These are phyloP conservation scores for Phellopilus nigrolimitatus DNA, from an alignment of 1,284 basidiomycete species.

Conservation along the genomic window DNA sequence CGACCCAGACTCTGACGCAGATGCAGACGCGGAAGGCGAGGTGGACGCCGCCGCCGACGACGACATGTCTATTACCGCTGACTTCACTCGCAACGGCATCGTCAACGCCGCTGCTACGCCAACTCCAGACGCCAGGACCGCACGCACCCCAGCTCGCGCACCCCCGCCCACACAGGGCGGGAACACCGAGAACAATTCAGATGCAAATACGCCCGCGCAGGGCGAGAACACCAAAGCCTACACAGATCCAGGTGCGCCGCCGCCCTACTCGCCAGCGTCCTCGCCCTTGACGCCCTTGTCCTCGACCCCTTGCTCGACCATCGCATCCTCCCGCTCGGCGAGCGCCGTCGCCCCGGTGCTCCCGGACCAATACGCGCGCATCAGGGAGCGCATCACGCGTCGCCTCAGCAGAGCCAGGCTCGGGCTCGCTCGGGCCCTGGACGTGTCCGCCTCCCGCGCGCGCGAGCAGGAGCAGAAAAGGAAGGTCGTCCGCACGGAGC, in stretches of 20 bases:
- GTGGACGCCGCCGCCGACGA: slow-evolving; percentile 1
- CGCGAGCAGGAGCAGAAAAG: slow-evolving; percentile 40
- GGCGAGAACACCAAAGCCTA: slow-evolving; percentile 7
- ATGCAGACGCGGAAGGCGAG: background rate
- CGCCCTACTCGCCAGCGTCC: slow-evolving; percentile 6
- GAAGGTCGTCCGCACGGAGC: slow-evolving; percentile 54
- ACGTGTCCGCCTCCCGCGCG: background rate
- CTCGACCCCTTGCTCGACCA: background rate
- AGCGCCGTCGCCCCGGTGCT: background rate
- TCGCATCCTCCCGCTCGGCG: slow-evolving; percentile 8
- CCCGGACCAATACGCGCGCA: slow-evolving; percentile 6
- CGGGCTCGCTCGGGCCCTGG: background rate
- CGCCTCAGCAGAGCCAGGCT: background rate
- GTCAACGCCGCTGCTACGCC: background rate
- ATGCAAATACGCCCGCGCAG: background rate
- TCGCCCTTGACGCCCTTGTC: background rate
- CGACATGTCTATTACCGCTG: background rate
- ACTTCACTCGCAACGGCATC: background rate
- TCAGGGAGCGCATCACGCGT: slow-evolving; percentile 4
- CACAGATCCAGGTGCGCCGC: slow-evolving; percentile 16
- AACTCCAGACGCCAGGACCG: background rate
- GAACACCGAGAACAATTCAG: background rate
- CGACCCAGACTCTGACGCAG: background rate
- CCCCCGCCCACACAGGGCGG: background rate
- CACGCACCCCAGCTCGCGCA: background rate